Conservation (phyloP, 352 stramenopile genomes). For the Pythium utonaiense region DNA sequence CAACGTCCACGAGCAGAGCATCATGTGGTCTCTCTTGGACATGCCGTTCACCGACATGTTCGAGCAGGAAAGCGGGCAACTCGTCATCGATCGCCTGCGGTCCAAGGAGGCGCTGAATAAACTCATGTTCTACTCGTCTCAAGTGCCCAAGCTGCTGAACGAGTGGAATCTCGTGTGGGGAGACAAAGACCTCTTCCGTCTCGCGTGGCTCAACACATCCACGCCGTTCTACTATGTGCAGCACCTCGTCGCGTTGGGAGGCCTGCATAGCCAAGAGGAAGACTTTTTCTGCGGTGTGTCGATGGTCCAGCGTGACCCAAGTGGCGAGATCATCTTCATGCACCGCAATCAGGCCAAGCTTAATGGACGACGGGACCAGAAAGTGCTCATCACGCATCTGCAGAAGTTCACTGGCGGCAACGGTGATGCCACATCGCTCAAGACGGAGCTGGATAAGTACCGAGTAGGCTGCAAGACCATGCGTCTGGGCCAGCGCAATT, state of each 20-base stretch:
- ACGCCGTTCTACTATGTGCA: conserved; percentile 61
- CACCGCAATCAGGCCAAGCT: conserved; percentile 77
- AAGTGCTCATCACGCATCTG: conserved; percentile 41
- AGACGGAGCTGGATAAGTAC: conserved; percentile 65
- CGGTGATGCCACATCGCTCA: conserved; percentile 44
- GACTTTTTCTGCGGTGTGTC: conserved; percentile 71
- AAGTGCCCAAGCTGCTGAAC: conserved; percentile 59
- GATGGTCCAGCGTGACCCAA: conserved; percentile 66
- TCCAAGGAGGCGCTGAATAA: conserved; percentile 41
- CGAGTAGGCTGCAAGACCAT: conserved; percentile 61
- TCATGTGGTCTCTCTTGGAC: conserved; percentile 66
- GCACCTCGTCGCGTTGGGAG: conserved; percentile 40
- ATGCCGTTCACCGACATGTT: conserved; percentile 70
- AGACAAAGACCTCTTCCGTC: conserved; percentile 78
- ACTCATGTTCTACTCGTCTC: conserved; percentile 59
- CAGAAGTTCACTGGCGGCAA: conserved; percentile 79
- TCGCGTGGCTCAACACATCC: conserved; percentile 73
- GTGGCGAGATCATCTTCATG: conserved; percentile 57
- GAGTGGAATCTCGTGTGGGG: conserved; percentile 57
- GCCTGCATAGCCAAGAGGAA: conserved; percentile 31
- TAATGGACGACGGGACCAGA: conserved; percentile 28
- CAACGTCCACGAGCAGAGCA: conserved; percentile 52
- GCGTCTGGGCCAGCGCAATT: conserved; percentile 56
- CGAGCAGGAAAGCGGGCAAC: conserved; percentile 73
- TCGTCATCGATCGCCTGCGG: conserved; percentile 55